Evolutionary conservation across 176 grass and related monocot species (phyloP), one percentile per base, ranked within the genome.

Genomic region (Rhynchospora pubera): DNA sequence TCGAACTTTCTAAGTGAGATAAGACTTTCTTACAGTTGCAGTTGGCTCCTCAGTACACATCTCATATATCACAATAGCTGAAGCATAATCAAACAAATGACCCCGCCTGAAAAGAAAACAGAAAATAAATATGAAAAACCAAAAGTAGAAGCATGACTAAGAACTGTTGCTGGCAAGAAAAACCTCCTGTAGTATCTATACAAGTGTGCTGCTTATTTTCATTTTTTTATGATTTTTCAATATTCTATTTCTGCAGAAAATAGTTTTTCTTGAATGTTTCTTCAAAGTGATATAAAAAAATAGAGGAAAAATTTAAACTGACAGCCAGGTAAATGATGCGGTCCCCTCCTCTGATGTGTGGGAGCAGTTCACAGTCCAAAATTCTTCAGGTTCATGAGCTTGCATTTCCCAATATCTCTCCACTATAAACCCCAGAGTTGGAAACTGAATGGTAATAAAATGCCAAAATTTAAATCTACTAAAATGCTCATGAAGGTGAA

Each of bases 361-460:
- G 19, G 95, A 93, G 74, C 95, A 97, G 88, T 93, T 94, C 89
- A 97, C 94, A 16, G 85, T 93, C 95, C 95, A 97, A 88, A 97
- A 97, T 57, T 94, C 92, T 89, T 97, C 92, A 63, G 90, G 90
- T 80, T 94, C 92, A 39, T 97, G 94, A 62, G 94, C 89, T 92
- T 97, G 90, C 85, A 97, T 91, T 80, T 94, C 94, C 94, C 94
- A 97, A 88, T 88, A 94, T 65, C 90, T 87, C 62, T 97, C 94
- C 77, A 97, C 94, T 64, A 97, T 94, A 89, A 97, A 97, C 61
- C 94, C 94, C 81, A 97, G 87, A 56, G 94, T 97, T 89, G 94
- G 94, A 88, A 97, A 97, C 94, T 97, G 81, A 16, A 19, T 8
- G 14, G 24, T 75, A 71, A 42, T 22, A 42, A 56, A 83, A 67